These are phyloP conservation scores for Lasiosphaeria ovina DNA, from an alignment of 495 filamentous ascomycete genomes.

Conservation along the genomic window DNA sequence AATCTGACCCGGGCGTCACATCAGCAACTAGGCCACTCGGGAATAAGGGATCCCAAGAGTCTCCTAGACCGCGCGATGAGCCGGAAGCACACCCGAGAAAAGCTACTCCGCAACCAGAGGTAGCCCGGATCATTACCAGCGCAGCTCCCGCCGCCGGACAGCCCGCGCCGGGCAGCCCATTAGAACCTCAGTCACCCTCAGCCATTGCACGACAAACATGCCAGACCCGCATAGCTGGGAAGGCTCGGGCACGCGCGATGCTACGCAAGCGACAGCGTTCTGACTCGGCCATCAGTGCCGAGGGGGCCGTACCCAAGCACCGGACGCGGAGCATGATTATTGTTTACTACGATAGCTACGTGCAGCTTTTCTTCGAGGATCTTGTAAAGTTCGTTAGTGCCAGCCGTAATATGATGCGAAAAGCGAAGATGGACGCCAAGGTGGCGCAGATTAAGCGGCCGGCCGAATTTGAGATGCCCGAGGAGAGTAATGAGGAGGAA, in stretches of 20 bases:
- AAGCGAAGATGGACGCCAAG: conserved; percentile 68
- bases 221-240: conserved; percentile 43
- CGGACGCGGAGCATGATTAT: conserved; percentile 76
- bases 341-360: conserved; percentile 84
- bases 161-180: conserved; percentile 22
- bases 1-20: background rate
- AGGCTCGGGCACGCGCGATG: conserved; percentile 41
- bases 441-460: conserved; percentile 53
- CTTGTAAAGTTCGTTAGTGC: conserved; percentile 75
- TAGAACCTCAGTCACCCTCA: conserved; percentile 37
- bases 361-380: conserved; percentile 75
- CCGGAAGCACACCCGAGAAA: conserved; percentile 34
- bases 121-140: conserved; percentile 11
- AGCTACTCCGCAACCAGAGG: conserved; percentile 19
- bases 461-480: conserved; percentile 50
- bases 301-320: conserved; percentile 52
- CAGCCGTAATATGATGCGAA: conserved; percentile 76
- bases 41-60: conserved; percentile 63
- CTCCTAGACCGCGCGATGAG: conserved; percentile 53
- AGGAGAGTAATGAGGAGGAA: conserved; percentile 40
- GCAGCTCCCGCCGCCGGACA: conserved; percentile 13
- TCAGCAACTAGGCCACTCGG: conserved; percentile 41
- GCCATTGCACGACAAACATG: conserved; percentile 48
- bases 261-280: conserved; percentile 56
- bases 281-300: conserved; percentile 55